Evolutionary conservation across 306 rosid genomes (phyloP), one percentile per base, ranked within the genome.

Genomic region (Casuarina glauca): DNA sequence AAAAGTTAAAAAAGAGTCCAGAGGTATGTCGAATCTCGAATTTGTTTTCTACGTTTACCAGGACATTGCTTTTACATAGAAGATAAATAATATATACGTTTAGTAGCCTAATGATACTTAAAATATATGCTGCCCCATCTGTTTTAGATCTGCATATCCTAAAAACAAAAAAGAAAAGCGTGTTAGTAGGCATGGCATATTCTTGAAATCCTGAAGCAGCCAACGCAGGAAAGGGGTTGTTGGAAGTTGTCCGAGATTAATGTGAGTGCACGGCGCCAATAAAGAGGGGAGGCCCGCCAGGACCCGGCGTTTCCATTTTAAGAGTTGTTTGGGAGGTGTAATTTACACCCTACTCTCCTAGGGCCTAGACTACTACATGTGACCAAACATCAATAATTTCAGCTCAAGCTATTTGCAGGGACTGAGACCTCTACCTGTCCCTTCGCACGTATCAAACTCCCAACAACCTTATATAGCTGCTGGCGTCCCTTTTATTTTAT

Each of bases 341-440:
- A 70, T 71, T 44, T 70, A 45, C 58, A 53, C 9, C 61, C 32
- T 43, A 70, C 6, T 51, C 46, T 68, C 43, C 50, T 63, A 39
- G 42, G n/a, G 69, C 45, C 48, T 54, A 26, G 78, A 83, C 39
- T 58, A 75, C 73, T 76, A 48, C 76, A n/a, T 60, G 69, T 67
- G 51, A 76, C 84, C 87, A 72, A 57, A 76, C 81, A 64, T 73
- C 74, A 38, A 73, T 78, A 73, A 82, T 67, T 58, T 74, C 11
- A 17, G 17, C 35, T 9, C 26, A 11, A 39, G 41, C 51, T 1
- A 42, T 58, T 67, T 43, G 60, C 71, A 42, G 13, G 50, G 71
- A 67, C n/a, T n/a, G 50, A 16, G 71, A 17, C 71, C 13, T 5
- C 50, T 50, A 67, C 50, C 51, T 42, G 9, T 20, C 69, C 2